Base-by-base conservation (phyloP, 371 early-diverging fungal species). In the Gilbertella persicaria region DNA sequence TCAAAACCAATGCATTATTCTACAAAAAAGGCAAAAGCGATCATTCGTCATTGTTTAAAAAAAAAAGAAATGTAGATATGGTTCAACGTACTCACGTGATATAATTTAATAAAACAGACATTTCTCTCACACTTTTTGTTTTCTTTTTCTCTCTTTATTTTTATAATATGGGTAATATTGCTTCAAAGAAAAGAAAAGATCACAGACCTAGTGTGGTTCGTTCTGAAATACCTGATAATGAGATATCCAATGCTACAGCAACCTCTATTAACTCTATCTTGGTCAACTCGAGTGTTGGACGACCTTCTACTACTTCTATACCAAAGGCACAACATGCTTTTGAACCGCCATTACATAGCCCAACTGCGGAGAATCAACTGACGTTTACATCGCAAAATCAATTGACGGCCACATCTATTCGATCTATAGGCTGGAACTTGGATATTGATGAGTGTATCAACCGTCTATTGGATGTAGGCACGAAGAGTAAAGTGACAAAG, bases 361-460 rank as follows among this genome's bases (percentile, higher is more conserved):
- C 52, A 10, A 35, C 21, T 20, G 47, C 41, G n/a, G 43, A 19
- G 5, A 67, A 69, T 48, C 78, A 78, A 36, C 51, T 73, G 4
- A 78, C 72, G 0, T 49, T 64, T 45, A 47, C 50, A 13, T 73
- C 74, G 0, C 69, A 66, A 23, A 71, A 73, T 33, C 79, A 78
- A 52, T 53, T 75, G 17, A 78, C 79, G 5, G 69, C 73, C 13
- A 75, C 68, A 1, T 75, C 79, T 0, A 63, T 73, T 12, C 54
- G 70, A 16, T 78, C 75, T 17, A 66, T 75, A 25, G 75, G 73
- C 5, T 67, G 67, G 40, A 83, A 79, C 50, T 54, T 89, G 36
- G 87, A 91, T 57, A 74, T 96, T 42, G 95, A 96, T 75, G 94
- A 94, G 66, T 87, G 92, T 66, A 93, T 95, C 41, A 76, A 81